These are phyloP conservation scores for Salix purpurea DNA, from an alignment of 345 rosid genomes.

Conservation along the genomic window DNA sequence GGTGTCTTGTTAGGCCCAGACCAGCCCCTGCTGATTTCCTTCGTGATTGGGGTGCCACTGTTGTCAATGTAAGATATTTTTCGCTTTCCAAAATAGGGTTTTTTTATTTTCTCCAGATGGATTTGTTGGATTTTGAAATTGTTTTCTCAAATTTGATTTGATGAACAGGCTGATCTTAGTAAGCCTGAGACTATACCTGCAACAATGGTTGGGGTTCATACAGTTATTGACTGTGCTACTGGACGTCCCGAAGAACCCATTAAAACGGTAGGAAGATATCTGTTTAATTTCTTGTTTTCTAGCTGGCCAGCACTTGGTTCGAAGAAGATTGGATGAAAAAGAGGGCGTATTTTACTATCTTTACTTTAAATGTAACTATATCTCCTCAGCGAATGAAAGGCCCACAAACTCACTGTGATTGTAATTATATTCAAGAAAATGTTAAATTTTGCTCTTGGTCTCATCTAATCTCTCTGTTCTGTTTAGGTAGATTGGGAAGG, in stretches of 20 bases:
- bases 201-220: conserved; percentile 88
- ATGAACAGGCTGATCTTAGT: conserved; percentile 82
- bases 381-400: background rate
- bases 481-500: conserved; percentile 99
- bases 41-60: conserved; percentile 96
- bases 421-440: too few species aligned
- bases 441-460: background rate
- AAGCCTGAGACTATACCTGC: conserved; percentile 93
- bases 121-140: background rate
- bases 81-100: background rate
- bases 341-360: too few species aligned
- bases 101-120: background rate
- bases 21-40: conserved; percentile 93
- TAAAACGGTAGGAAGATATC: conserved; percentile 49
- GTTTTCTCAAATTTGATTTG: background rate
- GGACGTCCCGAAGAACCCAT: conserved; percentile 99
- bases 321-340: too few species aligned
- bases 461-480: conserved; percentile 28
- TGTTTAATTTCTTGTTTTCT: background rate
- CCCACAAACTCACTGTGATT: background rate
- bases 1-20: conserved; percentile 90
- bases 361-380: background rate
- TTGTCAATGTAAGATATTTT: conserved; percentile 59
- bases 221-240: conserved; percentile 89
- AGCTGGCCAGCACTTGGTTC: background rate